Conservation (phyloP, 495 filamentous ascomycete species). For the Barbatosphaeria neglecta region DNA sequence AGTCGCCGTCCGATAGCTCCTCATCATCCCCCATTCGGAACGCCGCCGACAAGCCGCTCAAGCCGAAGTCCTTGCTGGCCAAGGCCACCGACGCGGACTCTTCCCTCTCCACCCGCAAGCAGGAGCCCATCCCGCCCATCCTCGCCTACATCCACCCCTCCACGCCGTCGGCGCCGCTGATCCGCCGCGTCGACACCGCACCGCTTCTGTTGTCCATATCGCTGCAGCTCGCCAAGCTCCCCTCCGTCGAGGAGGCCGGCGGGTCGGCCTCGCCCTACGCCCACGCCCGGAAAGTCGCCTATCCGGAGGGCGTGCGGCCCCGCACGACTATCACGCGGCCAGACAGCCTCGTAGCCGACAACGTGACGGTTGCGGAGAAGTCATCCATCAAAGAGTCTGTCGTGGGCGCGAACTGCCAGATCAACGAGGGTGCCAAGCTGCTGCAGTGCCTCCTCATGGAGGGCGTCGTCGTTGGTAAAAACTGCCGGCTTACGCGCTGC, state of each 20-base stretch:
- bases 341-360: slow-evolving; percentile 72
- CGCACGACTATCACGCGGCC: slow-evolving; percentile 61
- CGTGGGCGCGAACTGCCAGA: slow-evolving; percentile 74
- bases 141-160: slow-evolving; percentile 64
- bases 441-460: slow-evolving; percentile 84
- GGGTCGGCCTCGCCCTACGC: slow-evolving; percentile 55
- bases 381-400: slow-evolving; percentile 80
- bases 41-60: slow-evolving; percentile 9
- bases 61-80: slow-evolving; percentile 7
- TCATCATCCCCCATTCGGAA: slow-evolving; percentile 14
- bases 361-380: slow-evolving; percentile 74
- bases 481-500: slow-evolving; percentile 67
- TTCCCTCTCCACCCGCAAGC: slow-evolving; percentile 16
- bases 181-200: slow-evolving; percentile 79
- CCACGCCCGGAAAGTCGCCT: slow-evolving; percentile 66
- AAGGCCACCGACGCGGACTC: slow-evolving; percentile 25
- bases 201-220: slow-evolving; percentile 69
- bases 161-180: slow-evolving; percentile 36
- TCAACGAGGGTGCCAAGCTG: slow-evolving; percentile 67
- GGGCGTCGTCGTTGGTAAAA: slow-evolving; percentile 66
- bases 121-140: slow-evolving; percentile 57
- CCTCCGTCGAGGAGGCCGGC: slow-evolving; percentile 53
- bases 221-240: slow-evolving; percentile 69
- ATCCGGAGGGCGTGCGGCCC: slow-evolving; percentile 62
- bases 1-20: slow-evolving; percentile 4